These are phyloP conservation scores for Trichosporon sp. DNA, from an alignment of 1,284 basidiomycete genomes.

Conservation along the genomic window DNA sequence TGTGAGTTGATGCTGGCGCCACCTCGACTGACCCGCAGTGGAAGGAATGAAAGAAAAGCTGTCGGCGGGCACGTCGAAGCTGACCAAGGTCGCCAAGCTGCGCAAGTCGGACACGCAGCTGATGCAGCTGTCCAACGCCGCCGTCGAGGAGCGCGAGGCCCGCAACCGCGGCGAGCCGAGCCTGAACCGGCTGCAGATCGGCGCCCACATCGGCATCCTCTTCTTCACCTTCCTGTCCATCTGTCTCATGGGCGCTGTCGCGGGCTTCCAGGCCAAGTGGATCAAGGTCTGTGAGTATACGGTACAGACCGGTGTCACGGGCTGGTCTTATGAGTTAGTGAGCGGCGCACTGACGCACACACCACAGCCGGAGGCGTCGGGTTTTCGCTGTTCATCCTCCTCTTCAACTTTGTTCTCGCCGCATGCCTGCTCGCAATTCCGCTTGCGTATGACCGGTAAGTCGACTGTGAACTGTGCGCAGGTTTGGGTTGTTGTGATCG, in stretches of 20 bases:
- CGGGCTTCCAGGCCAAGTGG: slow-evolving; percentile 78
- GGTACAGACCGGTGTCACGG: no score
- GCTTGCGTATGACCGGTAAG: slow-evolving; percentile 72
- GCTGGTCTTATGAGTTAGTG: no score
- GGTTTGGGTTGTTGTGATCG: background rate
- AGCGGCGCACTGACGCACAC: background rate
- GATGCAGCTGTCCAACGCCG: slow-evolving; percentile 2
- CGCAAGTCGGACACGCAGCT: slow-evolving; percentile 1
- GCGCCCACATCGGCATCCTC: slow-evolving; percentile 26
- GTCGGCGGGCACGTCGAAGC: background rate
- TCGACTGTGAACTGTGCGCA: background rate
- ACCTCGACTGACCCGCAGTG: background rate
- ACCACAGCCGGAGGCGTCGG: slow-evolving; percentile 77
- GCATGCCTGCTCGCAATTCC: slow-evolving; percentile 69
- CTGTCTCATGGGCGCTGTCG: slow-evolving; percentile 79
- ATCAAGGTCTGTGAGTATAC: slow-evolving; percentile 68
- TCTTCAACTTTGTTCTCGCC: slow-evolving; percentile 65
- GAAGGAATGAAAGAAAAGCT: slow-evolving; percentile 5
- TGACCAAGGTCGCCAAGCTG: background rate
- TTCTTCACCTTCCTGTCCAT: slow-evolving; percentile 87
- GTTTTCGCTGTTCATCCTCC: slow-evolving; percentile 77
- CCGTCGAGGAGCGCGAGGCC: background rate
- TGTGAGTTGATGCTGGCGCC: background rate
- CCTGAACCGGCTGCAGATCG: background rate
- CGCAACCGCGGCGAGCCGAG: slow-evolving; percentile 1